These are phyloP conservation scores for Candida bentonensis DNA, from an alignment of 805 yeast species.

Conservation along the genomic window DNA sequence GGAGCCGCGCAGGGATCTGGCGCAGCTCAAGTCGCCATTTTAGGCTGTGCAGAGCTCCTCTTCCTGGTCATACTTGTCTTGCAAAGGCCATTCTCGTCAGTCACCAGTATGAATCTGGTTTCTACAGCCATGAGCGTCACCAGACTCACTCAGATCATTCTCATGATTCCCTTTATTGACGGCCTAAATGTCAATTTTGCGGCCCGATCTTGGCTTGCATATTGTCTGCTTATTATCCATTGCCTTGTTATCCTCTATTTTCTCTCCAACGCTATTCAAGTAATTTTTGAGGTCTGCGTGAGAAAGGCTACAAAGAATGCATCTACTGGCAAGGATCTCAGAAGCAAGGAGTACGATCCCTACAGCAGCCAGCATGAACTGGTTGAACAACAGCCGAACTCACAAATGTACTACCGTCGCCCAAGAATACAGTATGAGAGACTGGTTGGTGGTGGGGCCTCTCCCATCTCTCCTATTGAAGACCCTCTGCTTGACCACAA, in stretches of 20 bases:
- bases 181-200: conserved; percentile 10
- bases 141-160: conserved; percentile 12
- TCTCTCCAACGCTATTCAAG: conserved; percentile 15
- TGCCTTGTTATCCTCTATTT: conserved; percentile 17
- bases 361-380: conserved; percentile 1
- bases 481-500: background rate
- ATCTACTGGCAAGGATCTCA: background rate
- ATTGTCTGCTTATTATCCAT: conserved; percentile 19
- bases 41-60: conserved; percentile 17
- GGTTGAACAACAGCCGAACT: background rate
- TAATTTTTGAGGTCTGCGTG: conserved; percentile 14
- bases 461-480: background rate
- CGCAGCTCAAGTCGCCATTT: conserved; percentile 20
- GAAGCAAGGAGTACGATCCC: background rate
- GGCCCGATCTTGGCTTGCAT: conserved; percentile 19
- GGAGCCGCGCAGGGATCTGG: conserved; percentile 22
- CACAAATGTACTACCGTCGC: background rate
- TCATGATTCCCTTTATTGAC: conserved; percentile 17
- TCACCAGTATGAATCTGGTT: conserved; percentile 16
- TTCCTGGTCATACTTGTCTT: conserved; percentile 10
- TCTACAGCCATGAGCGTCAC: conserved; percentile 8
- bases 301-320: background rate
- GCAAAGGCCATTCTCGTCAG: conserved; percentile 16
- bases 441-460: background rate
- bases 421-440: background rate